A percentile compares a stretch with the other conserved stretches of the same genome.
phyloP scores from a whole-genome alignment of 2,329 filamentous ascomycete genomes.

The Zasmidium angulare region DNA sequence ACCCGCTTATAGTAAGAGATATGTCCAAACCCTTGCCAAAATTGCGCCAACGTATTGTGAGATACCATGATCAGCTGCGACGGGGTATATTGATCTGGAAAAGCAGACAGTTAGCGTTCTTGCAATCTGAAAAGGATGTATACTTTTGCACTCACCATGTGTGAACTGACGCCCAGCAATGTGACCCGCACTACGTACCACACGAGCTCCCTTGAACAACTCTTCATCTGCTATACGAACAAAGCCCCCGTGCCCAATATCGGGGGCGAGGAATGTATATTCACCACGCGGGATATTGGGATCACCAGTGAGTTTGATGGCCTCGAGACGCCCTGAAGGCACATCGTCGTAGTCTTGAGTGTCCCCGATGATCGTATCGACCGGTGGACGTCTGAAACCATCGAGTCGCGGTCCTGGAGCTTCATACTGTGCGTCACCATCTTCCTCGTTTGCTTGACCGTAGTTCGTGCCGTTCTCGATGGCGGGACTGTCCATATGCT shows the following conservation, averaged over 20 bases:
- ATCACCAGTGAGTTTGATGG: slow-evolving; percentile 89
- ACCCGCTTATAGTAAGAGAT: slow-evolving; percentile 51
- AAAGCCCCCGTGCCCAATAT: slow-evolving; percentile 68
- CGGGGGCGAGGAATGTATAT: slow-evolving; percentile 75
- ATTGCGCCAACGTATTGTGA: slow-evolving; percentile 73
- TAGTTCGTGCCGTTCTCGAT: slow-evolving; percentile 4
- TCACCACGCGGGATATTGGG: slow-evolving; percentile 86
- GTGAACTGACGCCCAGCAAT: slow-evolving; percentile 72
- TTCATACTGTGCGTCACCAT: slow-evolving; percentile 19
- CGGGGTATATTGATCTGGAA: slow-evolving; percentile 70
- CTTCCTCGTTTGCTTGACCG: slow-evolving; percentile 40
- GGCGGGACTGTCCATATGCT: slow-evolving; percentile 5
- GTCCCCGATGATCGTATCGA: not conserved
- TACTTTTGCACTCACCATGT: slow-evolving; percentile 60
- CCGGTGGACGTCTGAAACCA: not conserved
- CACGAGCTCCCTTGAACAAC: slow-evolving; percentile 70
- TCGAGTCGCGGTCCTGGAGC: not conserved
- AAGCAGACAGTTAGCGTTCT: slow-evolving; percentile 7
- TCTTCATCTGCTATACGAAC: slow-evolving; percentile 64
- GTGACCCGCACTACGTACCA: slow-evolving; percentile 74
- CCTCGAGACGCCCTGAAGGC: slow-evolving; percentile 70
- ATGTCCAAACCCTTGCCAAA: slow-evolving; percentile 66
- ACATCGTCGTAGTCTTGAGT: slow-evolving; percentile 26
- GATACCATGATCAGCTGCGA: slow-evolving; percentile 78
- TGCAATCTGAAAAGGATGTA: not conserved